phyloP scores from a whole-genome alignment of 176 grass and related monocot genomes.

The Carex scoparia region DNA sequence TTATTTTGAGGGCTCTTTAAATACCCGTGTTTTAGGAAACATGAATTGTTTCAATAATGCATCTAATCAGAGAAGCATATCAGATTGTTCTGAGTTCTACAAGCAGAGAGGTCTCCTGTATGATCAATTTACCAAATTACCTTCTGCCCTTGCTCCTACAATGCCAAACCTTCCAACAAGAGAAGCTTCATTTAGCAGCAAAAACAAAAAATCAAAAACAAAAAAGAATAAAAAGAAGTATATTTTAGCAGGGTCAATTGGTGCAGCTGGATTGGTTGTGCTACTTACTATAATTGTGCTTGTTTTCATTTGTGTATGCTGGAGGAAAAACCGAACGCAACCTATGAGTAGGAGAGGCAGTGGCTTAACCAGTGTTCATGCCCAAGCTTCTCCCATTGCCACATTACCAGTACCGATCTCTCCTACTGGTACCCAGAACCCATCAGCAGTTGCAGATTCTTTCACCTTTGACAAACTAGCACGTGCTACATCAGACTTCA shows the following conservation, averaged over 20 bases:
- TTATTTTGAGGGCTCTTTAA: conserved; percentile 46
- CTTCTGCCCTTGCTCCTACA: background rate
- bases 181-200: conserved; percentile 16
- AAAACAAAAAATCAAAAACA: conserved; percentile 11
- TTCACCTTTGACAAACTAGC: conserved; percentile 69
- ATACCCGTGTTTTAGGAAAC: conserved; percentile 5
- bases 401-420: conserved; percentile 10
- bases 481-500: conserved; percentile 47
- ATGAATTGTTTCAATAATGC: conserved; percentile 56
- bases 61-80: conserved; percentile 41
- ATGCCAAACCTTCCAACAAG: conserved; percentile 20
- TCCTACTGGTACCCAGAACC: conserved; percentile 22
- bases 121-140: conserved; percentile 19
- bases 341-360: conserved; percentile 46
- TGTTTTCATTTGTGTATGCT: conserved; percentile 37
- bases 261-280: conserved; percentile 25
- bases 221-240: conserved; percentile 29
- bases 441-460: conserved; percentile 28
- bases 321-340: conserved; percentile 26
- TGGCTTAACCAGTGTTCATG: conserved; percentile 30
- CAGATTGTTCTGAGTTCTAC: conserved; percentile 63
- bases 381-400: conserved; percentile 33
- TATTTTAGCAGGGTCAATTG: conserved; percentile 45
- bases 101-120: conserved; percentile 26
- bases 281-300: conserved; percentile 23